A percentile compares a stretch with the other conserved stretches of the same genome.
phyloP scores from a whole-genome alignment of 495 filamentous ascomycete genomes.

The Podospora anserina region DNA sequence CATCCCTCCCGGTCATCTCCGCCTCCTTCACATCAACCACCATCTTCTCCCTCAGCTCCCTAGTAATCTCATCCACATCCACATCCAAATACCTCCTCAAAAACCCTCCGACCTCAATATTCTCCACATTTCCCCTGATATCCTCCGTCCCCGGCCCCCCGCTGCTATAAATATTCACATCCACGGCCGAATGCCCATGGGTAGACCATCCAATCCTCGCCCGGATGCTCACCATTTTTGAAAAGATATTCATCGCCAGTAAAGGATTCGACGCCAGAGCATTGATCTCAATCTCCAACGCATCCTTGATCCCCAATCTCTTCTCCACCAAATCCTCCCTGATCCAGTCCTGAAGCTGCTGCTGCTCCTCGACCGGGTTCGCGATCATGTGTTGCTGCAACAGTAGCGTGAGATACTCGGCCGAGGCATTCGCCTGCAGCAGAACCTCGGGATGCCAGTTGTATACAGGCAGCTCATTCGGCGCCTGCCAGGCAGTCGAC shows the following conservation, averaged over 20 bases:
- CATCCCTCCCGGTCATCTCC: slow-evolving; percentile 15
- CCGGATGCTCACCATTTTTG: slow-evolving; percentile 79
- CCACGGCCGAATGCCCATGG: slow-evolving; percentile 83
- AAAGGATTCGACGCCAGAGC: slow-evolving; percentile 55
- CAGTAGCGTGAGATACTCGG: slow-evolving; percentile 61
- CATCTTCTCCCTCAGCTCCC: slow-evolving; percentile 64
- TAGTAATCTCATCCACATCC: slow-evolving; percentile 71
- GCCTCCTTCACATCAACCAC: slow-evolving; percentile 15
- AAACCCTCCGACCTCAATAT: slow-evolving; percentile 86
- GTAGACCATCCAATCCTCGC: slow-evolving; percentile 91
- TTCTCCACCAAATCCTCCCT: slow-evolving; percentile 56
- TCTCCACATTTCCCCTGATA: slow-evolving; percentile 85
- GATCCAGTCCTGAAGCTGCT: slow-evolving; percentile 56
- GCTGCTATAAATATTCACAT: slow-evolving; percentile 88
- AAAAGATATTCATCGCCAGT: slow-evolving; percentile 59
- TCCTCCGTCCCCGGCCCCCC: slow-evolving; percentile 44
- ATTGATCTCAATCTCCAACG: slow-evolving; percentile 67
- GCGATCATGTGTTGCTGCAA: slow-evolving; percentile 56
- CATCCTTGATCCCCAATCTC: slow-evolving; percentile 73
- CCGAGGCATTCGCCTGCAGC: slow-evolving; percentile 74
- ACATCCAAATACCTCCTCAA: slow-evolving; percentile 74
- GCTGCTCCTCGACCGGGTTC: slow-evolving; percentile 27
- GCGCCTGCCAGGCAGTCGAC: slow-evolving; percentile 63
- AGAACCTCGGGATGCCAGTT: slow-evolving; percentile 82
- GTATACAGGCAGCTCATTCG: slow-evolving; percentile 55